Evolutionary conservation across 305 asterid species (phyloP), one percentile per base, ranked within the genome.

Genomic region (Solanum aculeatissimum): DNA sequence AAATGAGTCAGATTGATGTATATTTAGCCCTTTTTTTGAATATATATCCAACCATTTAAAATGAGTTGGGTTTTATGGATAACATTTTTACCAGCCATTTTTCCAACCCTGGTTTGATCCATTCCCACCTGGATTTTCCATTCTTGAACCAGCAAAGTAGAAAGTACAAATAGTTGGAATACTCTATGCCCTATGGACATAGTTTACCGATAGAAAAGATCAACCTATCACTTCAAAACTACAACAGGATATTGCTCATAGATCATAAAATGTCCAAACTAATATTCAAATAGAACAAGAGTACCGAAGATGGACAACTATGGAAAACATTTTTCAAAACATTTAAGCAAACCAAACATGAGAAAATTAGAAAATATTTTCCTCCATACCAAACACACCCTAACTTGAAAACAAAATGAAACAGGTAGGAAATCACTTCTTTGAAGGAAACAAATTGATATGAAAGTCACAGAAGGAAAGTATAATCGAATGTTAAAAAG

Each of bases 121-220:
- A 21, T 89, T 87, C 40, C 70, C 83, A 4, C 47, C 90, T 9
- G 27, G 7, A 2, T 75, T 74, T 83, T 91, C 93, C 90, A 90
- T 88, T 91, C 94, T 88, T 89, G 91, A 77, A 92, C 97, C 86
- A 92, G 78, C 80, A 93, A 93, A 3, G 93, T 93, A 55, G 92
- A 75, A 21, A 87, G 91, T 65, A 90, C 91, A 83, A 93, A 93
- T 90, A 92, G 69, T 23, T 23, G 69, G 66, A 62, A 35, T 58
- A 10, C 29, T n/a, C 15, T 21, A 58, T 58, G 66, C 29, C 9
- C 15, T 21, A 58, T 58, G 66, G 63, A 19, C 13, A 3, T n/a
- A 55, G 2, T 57, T 57, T 57, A 19, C 12, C 6, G 13, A 57
- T 57, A n/a, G 10, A n/a, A 57, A 9, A 3, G 25, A 57, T 57